phyloP scores from a whole-genome alignment of 176 grass and related monocot genomes.

The Metroxylon sagu region DNA sequence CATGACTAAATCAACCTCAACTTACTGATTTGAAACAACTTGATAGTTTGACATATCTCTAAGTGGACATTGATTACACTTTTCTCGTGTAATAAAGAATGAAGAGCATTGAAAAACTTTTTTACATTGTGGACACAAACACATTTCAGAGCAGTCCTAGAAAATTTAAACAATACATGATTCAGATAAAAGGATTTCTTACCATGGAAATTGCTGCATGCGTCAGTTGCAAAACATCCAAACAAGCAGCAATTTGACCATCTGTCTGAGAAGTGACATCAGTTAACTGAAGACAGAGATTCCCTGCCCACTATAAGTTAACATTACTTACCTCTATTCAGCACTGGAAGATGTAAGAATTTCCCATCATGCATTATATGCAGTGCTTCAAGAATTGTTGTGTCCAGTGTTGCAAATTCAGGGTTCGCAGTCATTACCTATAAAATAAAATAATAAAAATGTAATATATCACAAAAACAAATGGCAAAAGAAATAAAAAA shows the following conservation, averaged over 20 bases:
- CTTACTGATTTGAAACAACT: no score
- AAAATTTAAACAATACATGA: slow-evolving; percentile 10
- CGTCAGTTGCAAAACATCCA: slow-evolving; percentile 88
- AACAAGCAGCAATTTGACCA: slow-evolving; percentile 64
- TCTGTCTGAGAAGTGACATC: slow-evolving; percentile 42
- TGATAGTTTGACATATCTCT: no score
- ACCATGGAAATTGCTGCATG: slow-evolving; percentile 96
- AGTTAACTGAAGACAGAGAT: slow-evolving; percentile 10
- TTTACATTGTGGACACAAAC: not conserved
- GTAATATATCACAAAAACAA: slow-evolving; percentile 1
- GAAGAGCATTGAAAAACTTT: not conserved
- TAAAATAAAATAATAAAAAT: slow-evolving; percentile 9
- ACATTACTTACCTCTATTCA: slow-evolving; percentile 53
- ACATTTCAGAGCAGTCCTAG: not conserved
- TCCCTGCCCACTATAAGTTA: no score
- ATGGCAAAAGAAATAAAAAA: not conserved
- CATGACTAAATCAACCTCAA: no score
- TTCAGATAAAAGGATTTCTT: slow-evolving; percentile 12
- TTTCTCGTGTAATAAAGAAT: no score
- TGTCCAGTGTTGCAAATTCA: slow-evolving; percentile 71
- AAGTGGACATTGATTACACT: no score
- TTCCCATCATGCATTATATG: slow-evolving; percentile 97
- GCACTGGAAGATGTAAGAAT: slow-evolving; percentile 93
- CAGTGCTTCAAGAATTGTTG: slow-evolving; percentile 92
- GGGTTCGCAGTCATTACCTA: slow-evolving; percentile 90